Conservation (phyloP, 768 basidiomycete genomes). For the Suillus weaverae region DNA sequence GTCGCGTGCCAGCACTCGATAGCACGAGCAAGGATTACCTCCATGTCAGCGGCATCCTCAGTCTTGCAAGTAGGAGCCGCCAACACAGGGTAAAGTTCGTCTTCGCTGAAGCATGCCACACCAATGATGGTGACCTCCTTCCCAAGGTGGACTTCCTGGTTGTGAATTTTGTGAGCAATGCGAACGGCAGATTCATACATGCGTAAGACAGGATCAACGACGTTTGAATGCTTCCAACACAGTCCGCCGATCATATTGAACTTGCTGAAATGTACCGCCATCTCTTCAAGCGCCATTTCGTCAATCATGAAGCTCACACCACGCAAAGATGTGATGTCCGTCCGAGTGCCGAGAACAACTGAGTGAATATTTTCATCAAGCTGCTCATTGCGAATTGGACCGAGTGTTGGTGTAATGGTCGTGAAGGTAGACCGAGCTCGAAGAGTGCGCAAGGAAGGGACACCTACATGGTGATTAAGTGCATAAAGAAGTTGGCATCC, state of each 20-base stretch:
- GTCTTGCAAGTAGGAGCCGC: slow-evolving; percentile 15
- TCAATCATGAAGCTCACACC: slow-evolving; percentile 15
- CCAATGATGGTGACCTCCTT: slow-evolving; percentile 15
- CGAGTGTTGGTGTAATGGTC: slow-evolving; percentile 9
- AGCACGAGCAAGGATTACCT: neutral
- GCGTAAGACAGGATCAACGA: neutral
- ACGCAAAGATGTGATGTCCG: neutral
- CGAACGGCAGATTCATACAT: slow-evolving; percentile 5
- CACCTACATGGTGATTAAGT: slow-evolving; percentile 10
- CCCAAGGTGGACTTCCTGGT: slow-evolving; percentile 7
- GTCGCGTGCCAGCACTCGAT: neutral
- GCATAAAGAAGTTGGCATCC: slow-evolving; percentile 15
- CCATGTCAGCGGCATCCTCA: slow-evolving; percentile 2
- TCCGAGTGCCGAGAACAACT: neutral
- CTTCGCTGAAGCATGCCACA: slow-evolving; percentile 7
- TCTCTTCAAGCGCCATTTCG: slow-evolving; percentile 16
- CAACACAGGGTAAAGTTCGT: slow-evolving; percentile 11
- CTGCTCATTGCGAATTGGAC: neutral
- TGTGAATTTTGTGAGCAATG: neutral
- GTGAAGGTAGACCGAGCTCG: slow-evolving; percentile 7
- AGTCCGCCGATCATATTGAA: slow-evolving; percentile 12
- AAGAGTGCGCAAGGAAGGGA: slow-evolving; percentile 17
- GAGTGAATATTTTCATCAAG: neutral
- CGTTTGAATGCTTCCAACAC: slow-evolving; percentile 7
- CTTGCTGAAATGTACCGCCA: slow-evolving; percentile 5